phyloP scores from a whole-genome alignment of 2,329 filamentous ascomycete species.

The Coccinonectria pachysandricola region DNA sequence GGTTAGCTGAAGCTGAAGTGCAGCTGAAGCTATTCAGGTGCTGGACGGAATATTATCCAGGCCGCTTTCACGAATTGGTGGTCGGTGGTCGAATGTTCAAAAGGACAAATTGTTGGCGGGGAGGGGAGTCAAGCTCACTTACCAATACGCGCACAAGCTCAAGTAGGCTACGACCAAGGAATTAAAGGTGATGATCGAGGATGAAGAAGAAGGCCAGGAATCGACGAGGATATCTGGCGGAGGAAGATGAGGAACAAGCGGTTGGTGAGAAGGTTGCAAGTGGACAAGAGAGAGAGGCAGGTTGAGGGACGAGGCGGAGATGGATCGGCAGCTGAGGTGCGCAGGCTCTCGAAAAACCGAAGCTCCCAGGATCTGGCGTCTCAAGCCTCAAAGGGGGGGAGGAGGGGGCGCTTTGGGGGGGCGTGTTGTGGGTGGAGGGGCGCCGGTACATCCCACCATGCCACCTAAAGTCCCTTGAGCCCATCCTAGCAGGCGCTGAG shows the following conservation, averaged over 20 bases:
- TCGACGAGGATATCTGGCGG: conserved; percentile 13
- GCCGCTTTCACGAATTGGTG: conserved; percentile 3
- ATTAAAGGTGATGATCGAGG: conserved; percentile 10
- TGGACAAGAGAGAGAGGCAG: conserved; percentile 12
- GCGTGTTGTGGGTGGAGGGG: conserved; percentile 5
- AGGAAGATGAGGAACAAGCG: conserved; percentile 9
- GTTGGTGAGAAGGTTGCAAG: conserved; percentile 12
- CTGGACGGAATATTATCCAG: conserved; percentile 5
- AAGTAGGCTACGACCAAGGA: conserved; percentile 15
- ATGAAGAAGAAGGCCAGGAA: conserved; percentile 5
- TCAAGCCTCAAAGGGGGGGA: conserved; percentile 16
- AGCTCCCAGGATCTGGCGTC: conserved; percentile 17
- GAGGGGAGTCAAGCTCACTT: conserved; percentile 12
- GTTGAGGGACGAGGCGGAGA: conserved; percentile 8
- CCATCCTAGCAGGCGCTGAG: too few relatives aligned
- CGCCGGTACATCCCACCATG: too few relatives aligned
- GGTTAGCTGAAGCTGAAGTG: conserved; percentile 4
- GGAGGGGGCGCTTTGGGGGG: conserved; percentile 8
- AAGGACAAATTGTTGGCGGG: conserved; percentile 4
- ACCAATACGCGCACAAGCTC: conserved; percentile 16
- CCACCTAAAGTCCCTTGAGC: too few relatives aligned
- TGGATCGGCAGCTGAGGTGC: conserved; percentile 13
- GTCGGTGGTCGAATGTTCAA: conserved; percentile 9
- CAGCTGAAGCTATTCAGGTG: conserved; percentile 7
- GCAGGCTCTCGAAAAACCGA: conserved; percentile 20